Conservation (phyloP, 1,284 basidiomycete genomes). For the Mycena citricolor region DNA sequence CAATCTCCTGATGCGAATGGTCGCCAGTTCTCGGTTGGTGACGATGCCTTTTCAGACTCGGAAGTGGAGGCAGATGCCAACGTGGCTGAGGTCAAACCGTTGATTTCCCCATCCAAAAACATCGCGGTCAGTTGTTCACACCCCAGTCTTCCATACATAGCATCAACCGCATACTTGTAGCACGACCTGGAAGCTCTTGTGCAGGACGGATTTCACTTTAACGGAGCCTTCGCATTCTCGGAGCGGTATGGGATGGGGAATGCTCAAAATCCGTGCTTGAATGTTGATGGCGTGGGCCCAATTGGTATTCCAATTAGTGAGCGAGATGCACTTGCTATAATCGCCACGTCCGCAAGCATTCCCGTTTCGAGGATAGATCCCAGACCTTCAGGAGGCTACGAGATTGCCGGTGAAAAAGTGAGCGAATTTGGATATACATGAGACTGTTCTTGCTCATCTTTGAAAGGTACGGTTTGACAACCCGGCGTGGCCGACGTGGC, state of each 20-base stretch:
- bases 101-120: too few relatives aligned
- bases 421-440: background rate
- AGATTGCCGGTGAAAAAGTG: background rate
- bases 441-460: background rate
- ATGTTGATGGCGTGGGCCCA: background rate
- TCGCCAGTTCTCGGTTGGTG: too few relatives aligned
- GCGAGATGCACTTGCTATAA: background rate
- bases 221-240: background rate
- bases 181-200: background rate
- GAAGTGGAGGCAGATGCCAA: too few relatives aligned
- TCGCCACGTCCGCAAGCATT: background rate
- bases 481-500: background rate
- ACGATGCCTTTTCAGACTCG: too few relatives aligned
- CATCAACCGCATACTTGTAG: constrained; percentile 10
- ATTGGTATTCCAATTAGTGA: background rate
- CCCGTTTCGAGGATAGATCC: too few relatives aligned
- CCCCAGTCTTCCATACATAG: too few relatives aligned
- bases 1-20: too few relatives aligned
- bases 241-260: background rate
- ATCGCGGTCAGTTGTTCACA: too few relatives aligned
- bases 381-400: too few relatives aligned
- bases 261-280: background rate
- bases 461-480: background rate
- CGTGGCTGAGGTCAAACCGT: too few relatives aligned
- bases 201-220: background rate